phyloP scores from a whole-genome alignment of 2,329 filamentous ascomycete species.

The Fusarium decemcellulare region DNA sequence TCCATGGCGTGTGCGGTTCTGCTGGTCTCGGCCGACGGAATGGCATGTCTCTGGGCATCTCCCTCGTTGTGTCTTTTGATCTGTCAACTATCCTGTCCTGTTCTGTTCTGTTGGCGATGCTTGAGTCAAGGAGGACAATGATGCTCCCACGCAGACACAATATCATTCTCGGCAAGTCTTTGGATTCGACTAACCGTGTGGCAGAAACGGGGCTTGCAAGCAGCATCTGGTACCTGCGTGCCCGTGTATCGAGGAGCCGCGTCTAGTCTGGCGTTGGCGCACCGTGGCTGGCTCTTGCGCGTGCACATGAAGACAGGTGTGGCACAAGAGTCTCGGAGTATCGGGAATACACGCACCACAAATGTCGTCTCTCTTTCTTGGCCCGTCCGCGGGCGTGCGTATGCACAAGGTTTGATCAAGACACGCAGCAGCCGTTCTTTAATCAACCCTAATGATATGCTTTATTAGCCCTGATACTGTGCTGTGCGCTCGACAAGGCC shows the following conservation, averaged over 20 bases:
- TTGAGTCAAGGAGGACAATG: too few relatives aligned
- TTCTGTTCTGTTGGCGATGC: too few relatives aligned
- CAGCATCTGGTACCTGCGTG: background rate
- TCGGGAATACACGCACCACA: slow-evolving; percentile 14
- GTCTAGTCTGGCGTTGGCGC: slow-evolving; percentile 22
- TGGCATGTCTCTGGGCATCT: background rate
- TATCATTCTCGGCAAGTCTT: background rate
- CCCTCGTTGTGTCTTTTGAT: background rate
- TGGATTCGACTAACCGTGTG: background rate
- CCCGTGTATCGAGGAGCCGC: slow-evolving; percentile 13
- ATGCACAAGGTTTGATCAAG: background rate
- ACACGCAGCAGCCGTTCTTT: slow-evolving; percentile 1
- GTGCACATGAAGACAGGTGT: slow-evolving; percentile 9
- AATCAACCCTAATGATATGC: background rate
- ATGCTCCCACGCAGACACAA: background rate
- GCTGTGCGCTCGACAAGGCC: background rate
- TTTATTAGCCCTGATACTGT: background rate
- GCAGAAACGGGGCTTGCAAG: background rate
- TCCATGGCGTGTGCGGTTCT: slow-evolving; percentile 23
- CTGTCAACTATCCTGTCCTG: background rate
- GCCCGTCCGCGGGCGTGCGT: background rate
- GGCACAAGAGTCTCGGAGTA: slow-evolving; percentile 11
- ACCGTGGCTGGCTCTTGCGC: slow-evolving; percentile 17
- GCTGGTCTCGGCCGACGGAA: slow-evolving; percentile 7
- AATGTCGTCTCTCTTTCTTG: slow-evolving; percentile 11